Conservation (phyloP, 257 asterid genomes). For the Voacanga thouarsii region DNA sequence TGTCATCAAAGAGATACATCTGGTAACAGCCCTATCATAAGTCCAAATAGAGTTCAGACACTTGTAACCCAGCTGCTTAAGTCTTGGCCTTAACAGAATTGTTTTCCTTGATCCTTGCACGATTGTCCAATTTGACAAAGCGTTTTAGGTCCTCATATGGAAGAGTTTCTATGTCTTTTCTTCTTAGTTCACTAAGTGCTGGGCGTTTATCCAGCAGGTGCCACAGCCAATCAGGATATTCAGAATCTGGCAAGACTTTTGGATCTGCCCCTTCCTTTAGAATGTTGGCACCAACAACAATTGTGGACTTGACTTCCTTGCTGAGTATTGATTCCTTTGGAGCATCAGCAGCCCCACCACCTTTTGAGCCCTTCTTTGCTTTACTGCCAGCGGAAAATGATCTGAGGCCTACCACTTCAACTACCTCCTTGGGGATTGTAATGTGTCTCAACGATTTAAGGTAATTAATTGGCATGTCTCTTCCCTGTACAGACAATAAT, state of each 20-base stretch:
- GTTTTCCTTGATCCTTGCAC: slow-evolving; percentile 91
- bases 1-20: not conserved
- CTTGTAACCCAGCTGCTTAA: not conserved
- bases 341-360: slow-evolving; percentile 69
- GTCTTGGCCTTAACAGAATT: slow-evolving; percentile 68
- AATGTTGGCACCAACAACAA: slow-evolving; percentile 71
- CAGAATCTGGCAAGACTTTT: slow-evolving; percentile 71
- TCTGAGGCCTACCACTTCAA: slow-evolving; percentile 46
- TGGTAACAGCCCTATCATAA: not conserved
- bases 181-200: slow-evolving; percentile 80
- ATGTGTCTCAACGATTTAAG: slow-evolving; percentile 40
- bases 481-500: slow-evolving; percentile 14
- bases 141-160: slow-evolving; percentile 80
- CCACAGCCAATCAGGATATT: slow-evolving; percentile 90
- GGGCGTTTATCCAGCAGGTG: slow-evolving; percentile 72
- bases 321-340: slow-evolving; percentile 68
- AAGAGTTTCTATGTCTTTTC: slow-evolving; percentile 57
- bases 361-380: slow-evolving; percentile 81
- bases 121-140: slow-evolving; percentile 87
- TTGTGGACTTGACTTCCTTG: slow-evolving; percentile 92
- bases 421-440: slow-evolving; percentile 36
- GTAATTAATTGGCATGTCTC: slow-evolving; percentile 42
- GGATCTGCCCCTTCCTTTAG: slow-evolving; percentile 91
- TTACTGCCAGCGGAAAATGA: slow-evolving; percentile 82
- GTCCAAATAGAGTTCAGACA: not conserved